Evolutionary conservation across 2,329 filamentous ascomycete genomes (phyloP).

Genomic region (Botrytis cinerea): DNA sequence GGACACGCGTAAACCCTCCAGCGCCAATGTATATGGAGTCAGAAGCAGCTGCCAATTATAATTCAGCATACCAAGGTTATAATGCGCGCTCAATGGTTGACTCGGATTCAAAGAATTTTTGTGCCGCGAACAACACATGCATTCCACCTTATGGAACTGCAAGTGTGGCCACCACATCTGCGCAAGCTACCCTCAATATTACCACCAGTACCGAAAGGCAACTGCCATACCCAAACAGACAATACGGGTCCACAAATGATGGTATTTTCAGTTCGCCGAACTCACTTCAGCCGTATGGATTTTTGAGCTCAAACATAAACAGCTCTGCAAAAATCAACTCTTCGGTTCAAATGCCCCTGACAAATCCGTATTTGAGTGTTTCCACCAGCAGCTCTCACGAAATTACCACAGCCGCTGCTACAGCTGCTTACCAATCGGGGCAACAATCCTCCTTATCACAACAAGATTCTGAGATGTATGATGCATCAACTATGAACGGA

Average conservation of each 20-base stretch:
- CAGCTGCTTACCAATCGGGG: slow-evolving; percentile 2
- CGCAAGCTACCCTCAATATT: not conserved
- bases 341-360: slow-evolving; percentile 26
- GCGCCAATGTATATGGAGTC: slow-evolving; percentile 14
- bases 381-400: slow-evolving; percentile 37
- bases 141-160: not conserved
- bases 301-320: slow-evolving; percentile 5
- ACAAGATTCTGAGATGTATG: slow-evolving; percentile 5
- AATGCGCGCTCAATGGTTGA: slow-evolving; percentile 8
- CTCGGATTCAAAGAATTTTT: slow-evolving; percentile 20
- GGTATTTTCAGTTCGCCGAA: not conserved
- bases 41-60: slow-evolving; percentile 10
- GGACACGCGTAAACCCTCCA: not conserved
- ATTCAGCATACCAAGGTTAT: slow-evolving; percentile 17
- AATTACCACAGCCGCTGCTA: slow-evolving; percentile 23
- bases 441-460: slow-evolving; percentile 16
- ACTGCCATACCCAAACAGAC: slow-evolving; percentile 17
- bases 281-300: slow-evolving; percentile 3
- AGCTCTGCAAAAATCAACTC: slow-evolving; percentile 2
- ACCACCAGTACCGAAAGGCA: not conserved
- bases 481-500: not conserved
- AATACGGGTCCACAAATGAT: slow-evolving; percentile 20
- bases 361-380: slow-evolving; percentile 31
- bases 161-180: not conserved
- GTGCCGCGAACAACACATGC: not conserved